Base-by-base conservation (phyloP, 306 rosid species). In the Quercus agrifolia region DNA sequence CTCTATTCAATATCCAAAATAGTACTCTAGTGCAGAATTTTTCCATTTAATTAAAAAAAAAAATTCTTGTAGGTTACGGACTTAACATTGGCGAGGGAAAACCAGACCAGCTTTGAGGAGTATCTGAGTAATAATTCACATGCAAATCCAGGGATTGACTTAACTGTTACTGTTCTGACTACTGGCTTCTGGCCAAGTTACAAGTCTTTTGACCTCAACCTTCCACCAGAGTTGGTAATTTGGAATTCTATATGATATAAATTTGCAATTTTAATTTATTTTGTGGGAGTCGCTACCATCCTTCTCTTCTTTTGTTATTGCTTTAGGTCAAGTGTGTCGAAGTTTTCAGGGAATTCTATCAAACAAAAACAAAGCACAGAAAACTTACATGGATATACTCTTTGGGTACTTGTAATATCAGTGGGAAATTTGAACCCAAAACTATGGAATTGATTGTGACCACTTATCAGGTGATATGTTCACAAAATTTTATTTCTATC, bases 311-410 rank as follows among this genome's bases (percentile, higher is more conserved):
- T 17, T 25, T 57, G 74, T 75, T 69, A 75, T 4, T 68, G 56
- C 56, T 81, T 55, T 84, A 94, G 98, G 92, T 87, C 51, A 94
- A 82, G 82, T 94, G 97, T 62, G 96, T 94, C 79, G 93, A 92
- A 86, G 93, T 90, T 82, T 94, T 92, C 71, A 91, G 89, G 81
- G 91, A 58, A 5, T 94, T 89, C 80, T 92, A 92, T 83, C 88
- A 88, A 76, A 83, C 88, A 33, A 89, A 78, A 85, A 85, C 92
- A 3, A 90, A 87, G 56, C 91, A 92, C 25, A 85, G 93, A 83
- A 94, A 94, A 83, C 97, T 94, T 61, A 83, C 97, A 0, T 94
- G 98, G 98, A 92, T 94, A 74, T 91, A 92, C 81, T 92, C 98
- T 8, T 78, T 94, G 81, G 98, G 98, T 38, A 88, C 93, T 38